phyloP scores from a whole-genome alignment of 768 basidiomycete species.

The Cystobasidium tubakii region DNA sequence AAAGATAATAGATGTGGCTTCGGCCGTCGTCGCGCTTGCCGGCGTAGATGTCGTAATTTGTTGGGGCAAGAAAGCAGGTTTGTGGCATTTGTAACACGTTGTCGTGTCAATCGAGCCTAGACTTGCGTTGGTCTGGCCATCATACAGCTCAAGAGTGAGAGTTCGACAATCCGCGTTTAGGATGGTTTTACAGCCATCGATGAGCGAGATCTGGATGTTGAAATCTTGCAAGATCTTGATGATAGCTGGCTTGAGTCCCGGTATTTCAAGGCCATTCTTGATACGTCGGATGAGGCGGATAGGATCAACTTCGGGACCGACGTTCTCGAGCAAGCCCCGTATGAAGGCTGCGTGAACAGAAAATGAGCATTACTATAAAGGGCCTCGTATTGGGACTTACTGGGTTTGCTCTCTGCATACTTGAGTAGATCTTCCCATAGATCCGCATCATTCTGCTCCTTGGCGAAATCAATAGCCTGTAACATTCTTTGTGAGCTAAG shows the following conservation, averaged over 20 bases:
- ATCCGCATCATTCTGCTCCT: constrained; percentile 92
- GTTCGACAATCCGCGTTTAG: constrained; percentile 73
- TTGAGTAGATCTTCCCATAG: constrained; percentile 93
- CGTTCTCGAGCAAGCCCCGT: constrained; percentile 86
- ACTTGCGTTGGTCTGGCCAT: constrained; percentile 72
- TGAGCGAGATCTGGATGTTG: constrained; percentile 77
- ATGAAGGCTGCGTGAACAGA: constrained; percentile 88
- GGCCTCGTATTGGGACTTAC: constrained; percentile 52
- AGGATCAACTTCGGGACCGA: constrained; percentile 91
- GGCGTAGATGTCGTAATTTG: constrained; percentile 6
- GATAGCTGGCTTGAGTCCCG: constrained; percentile 83
- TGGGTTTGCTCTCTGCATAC: constrained; percentile 88
- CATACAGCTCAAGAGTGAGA: constrained; percentile 64
- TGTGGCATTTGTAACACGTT: constrained; percentile 36
- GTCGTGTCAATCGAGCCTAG: constrained; percentile 55
- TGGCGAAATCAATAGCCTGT: constrained; percentile 95
- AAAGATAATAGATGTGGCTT: constrained; percentile 43
- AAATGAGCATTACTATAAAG: not conserved
- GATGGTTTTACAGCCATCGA: constrained; percentile 87
- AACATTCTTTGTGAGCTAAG: not conserved
- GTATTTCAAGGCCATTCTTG: constrained; percentile 91
- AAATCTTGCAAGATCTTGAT: constrained; percentile 97
- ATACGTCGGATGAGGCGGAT: constrained; percentile 89
- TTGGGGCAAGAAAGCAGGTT: constrained; percentile 39
- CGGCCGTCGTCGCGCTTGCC: constrained; percentile 13